Evolutionary conservation across 2,329 filamentous ascomycete genomes (phyloP).

Genomic region (Aspergillus sp.): DNA sequence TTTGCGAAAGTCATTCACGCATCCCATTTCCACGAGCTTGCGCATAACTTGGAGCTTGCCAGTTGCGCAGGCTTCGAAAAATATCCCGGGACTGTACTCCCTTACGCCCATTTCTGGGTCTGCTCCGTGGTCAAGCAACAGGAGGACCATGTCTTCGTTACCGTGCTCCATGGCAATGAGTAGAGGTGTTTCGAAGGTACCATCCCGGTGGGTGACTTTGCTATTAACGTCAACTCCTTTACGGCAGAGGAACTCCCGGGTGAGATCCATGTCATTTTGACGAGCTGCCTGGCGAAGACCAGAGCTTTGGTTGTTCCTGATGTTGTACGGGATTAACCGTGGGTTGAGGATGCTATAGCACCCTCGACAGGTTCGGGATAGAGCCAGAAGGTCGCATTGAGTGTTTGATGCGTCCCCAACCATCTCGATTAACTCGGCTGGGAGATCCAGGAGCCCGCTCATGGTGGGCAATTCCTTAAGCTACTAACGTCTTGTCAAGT

Average conservation of each 20-base stretch:
- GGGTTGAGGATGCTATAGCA: background rate
- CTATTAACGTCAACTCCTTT: background rate
- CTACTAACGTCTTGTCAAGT: too few relatives aligned
- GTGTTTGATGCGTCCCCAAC: background rate
- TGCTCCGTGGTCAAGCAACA: background rate
- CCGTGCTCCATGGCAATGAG: background rate
- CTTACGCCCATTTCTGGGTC: background rate
- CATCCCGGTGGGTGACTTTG: background rate
- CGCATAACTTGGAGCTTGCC: too few relatives aligned
- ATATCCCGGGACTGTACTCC: too few relatives aligned
- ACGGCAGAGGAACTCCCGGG: background rate
- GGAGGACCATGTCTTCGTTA: background rate
- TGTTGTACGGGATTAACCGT: background rate
- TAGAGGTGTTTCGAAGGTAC: background rate
- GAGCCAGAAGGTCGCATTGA: background rate
- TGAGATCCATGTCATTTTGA: background rate
- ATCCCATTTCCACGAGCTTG: too few relatives aligned
- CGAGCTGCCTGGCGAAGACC: background rate
- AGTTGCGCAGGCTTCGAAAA: too few relatives aligned
- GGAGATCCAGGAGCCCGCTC: background rate
- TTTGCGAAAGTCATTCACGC: too few relatives aligned
- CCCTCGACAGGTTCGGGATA: background rate
- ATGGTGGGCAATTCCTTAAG: too few relatives aligned
- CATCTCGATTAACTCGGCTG: background rate
- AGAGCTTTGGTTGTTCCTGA: background rate